Evolutionary conservation across 192 early-diverging fungal species (phyloP), one percentile per base, ranked within the genome.

Genomic region (Phycomyces nitens): DNA sequence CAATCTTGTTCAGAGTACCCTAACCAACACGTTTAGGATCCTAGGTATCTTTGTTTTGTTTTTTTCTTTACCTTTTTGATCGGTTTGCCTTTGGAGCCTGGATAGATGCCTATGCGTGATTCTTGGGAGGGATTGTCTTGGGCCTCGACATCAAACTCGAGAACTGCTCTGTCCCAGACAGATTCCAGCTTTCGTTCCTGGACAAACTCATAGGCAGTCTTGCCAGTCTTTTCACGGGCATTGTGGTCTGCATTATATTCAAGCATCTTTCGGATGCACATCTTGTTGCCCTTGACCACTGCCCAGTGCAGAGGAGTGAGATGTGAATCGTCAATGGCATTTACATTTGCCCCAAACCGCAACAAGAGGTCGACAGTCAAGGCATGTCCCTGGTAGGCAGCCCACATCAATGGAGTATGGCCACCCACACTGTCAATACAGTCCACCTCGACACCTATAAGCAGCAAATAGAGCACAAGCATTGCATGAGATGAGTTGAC

Each of bases 331-430:
- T 97, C 95, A 40, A 69, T 75, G 18, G 83, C 73, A 34, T 89
- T 80, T 15, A 95, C 63, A 4, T 71, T 79, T 4, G 95, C 93
- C 15, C 87, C 88, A 26, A 84, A 71, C 23, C 78, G 76, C 23
- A 97, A 58, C 26, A 97, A 74, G 34, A 90, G 75, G 53, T 88
- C 81, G 9, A 92, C 78, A 26, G 85, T 82, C 22, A 84, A 62
- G 29, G 85, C 80, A 71, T 92, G 90, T 1, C 88, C 89, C 70
- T 93, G 89, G 69, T 96, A 98, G 0, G 90, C 88, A 1, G 91
- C 87, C 97, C 97, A 99, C 92, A 97, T 96, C 23, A 99, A 77
- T 50, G 91, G 80, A 12, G 97, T 99, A 34, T 92, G 85, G 20
- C 87, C 88, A 26, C 88, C 88, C 54, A 91, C 79, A 2, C 78